These are phyloP conservation scores for Diaporthe longicolla DNA, from an alignment of 2,329 filamentous ascomycete genomes.

Conservation along the genomic window DNA sequence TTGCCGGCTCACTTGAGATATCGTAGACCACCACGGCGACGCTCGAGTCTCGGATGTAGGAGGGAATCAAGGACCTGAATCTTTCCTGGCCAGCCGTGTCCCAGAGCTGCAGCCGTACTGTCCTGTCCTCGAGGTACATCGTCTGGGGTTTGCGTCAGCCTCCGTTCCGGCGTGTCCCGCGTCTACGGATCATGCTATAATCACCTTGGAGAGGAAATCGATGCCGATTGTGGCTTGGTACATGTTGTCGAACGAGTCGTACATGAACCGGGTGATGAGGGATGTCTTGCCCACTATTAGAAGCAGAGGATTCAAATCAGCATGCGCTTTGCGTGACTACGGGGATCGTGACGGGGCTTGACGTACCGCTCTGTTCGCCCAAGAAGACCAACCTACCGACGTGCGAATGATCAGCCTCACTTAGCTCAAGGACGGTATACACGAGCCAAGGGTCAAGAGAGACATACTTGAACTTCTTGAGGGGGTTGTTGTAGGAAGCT, in stretches of 20 bases:
- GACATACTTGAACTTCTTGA: conserved; percentile 99
- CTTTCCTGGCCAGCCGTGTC: conserved; percentile 98
- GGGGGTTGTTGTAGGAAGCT: conserved; percentile 96
- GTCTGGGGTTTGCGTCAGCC: conserved; percentile 69
- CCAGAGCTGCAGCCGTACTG: conserved; percentile 97
- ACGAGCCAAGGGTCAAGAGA: not conserved
- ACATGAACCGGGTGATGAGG: conserved; percentile 99
- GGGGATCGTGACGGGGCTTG: conserved; percentile 15
- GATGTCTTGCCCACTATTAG: conserved; percentile 96
- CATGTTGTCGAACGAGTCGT: conserved; percentile 99
- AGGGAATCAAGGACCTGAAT: conserved; percentile 96
- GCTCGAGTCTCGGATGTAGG: conserved; percentile 97
- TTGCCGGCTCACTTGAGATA: conserved; percentile 79
- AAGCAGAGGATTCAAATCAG: conserved; percentile 1
- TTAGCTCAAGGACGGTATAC: conserved; percentile 39
- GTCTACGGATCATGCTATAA: not conserved
- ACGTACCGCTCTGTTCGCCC: conserved; percentile 96
- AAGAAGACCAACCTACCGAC: conserved; percentile 88
- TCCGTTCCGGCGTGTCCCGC: conserved; percentile 47
- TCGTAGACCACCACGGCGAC: conserved; percentile 99
- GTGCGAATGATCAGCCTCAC: conserved; percentile 38
- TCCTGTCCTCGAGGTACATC: conserved; percentile 99
- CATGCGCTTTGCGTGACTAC: not conserved
- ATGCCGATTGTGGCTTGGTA: conserved; percentile 99
- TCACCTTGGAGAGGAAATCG: conserved; percentile 96